Percentiles rank a stretch among this genome's conserved stretches.
Evolutionary conservation across 129 eudicot genomes (phyloP).

Genomic region (Gnaphalium uliginosum): DNA sequence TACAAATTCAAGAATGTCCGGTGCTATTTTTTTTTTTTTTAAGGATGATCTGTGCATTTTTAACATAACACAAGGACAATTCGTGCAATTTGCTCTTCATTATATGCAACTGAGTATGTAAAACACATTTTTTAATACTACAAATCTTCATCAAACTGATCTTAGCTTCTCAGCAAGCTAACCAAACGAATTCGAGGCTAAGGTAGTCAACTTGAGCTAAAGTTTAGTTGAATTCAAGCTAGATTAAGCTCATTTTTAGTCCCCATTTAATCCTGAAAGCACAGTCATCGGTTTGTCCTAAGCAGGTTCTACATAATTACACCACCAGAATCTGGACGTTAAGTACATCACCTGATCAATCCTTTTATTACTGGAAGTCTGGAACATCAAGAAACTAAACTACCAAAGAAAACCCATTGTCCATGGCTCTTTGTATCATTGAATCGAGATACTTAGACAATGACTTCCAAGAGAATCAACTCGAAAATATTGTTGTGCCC

Average conservation of each 20-base stretch:
- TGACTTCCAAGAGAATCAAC: not conserved
- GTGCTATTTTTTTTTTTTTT: too few species aligned
- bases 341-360: not conserved
- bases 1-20: too few species aligned
- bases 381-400: not conserved
- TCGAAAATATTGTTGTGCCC: not conserved
- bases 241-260: not conserved
- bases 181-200: not conserved
- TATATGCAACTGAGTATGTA: too few species aligned
- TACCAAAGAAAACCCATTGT: not conserved
- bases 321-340: not conserved
- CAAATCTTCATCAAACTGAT: too few species aligned
- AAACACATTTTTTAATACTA: too few species aligned
- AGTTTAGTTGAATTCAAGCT: not conserved
- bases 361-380: not conserved
- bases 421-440: not conserved
- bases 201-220: too few species aligned
- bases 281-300: not conserved
- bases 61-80: too few species aligned
- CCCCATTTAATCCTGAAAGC: not conserved
- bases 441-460: not conserved
- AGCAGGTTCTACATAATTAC: too few species aligned
- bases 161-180: not conserved
- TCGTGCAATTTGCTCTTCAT: too few species aligned
- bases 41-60: too few species aligned